phyloP scores from a whole-genome alignment of 306 rosid genomes.

The Dalbergia cochinchinensis region DNA sequence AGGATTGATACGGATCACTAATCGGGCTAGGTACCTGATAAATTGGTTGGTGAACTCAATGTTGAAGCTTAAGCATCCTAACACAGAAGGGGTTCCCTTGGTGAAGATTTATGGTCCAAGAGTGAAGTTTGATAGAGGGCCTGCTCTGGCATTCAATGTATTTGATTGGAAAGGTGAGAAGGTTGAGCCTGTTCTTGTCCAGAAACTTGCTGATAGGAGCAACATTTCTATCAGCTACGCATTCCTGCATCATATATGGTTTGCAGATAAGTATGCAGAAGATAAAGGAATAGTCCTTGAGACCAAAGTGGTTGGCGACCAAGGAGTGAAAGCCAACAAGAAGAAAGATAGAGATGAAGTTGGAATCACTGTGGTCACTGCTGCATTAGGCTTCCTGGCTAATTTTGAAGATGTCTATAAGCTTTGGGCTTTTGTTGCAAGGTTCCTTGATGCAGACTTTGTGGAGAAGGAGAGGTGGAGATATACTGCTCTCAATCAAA shows the following conservation, averaged over 20 bases:
- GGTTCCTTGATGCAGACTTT: slow-evolving; percentile 92
- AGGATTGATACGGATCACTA: slow-evolving; percentile 63
- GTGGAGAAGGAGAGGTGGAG: slow-evolving; percentile 98
- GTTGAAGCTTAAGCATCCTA: slow-evolving; percentile 88
- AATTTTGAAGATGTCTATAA: slow-evolving; percentile 81
- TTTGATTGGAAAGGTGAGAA: slow-evolving; percentile 95
- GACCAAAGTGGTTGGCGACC: slow-evolving; percentile 51
- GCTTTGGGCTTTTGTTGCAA: slow-evolving; percentile 92
- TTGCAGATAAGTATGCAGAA: slow-evolving; percentile 77
- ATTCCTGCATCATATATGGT: slow-evolving; percentile 75
- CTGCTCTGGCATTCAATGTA: slow-evolving; percentile 90
- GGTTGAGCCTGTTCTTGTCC: slow-evolving; percentile 88
- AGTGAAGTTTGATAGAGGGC: slow-evolving; percentile 83
- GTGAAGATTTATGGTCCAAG: slow-evolving; percentile 87
- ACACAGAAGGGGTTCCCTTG: slow-evolving; percentile 63
- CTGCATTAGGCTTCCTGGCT: slow-evolving; percentile 83
- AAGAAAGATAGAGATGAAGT: slow-evolving; percentile 50
- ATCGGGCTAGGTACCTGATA: slow-evolving; percentile 78
- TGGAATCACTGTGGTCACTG: slow-evolving; percentile 85
- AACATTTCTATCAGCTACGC: slow-evolving; percentile 82
- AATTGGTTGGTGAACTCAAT: slow-evolving; percentile 89
- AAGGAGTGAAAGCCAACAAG: slow-evolving; percentile 42
- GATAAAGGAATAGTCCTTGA: slow-evolving; percentile 66
- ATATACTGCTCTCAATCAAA: slow-evolving; percentile 88
- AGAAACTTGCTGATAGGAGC: slow-evolving; percentile 90